phyloP scores from a whole-genome alignment of 768 basidiomycete species.

The Auriscalpium microsporum region DNA sequence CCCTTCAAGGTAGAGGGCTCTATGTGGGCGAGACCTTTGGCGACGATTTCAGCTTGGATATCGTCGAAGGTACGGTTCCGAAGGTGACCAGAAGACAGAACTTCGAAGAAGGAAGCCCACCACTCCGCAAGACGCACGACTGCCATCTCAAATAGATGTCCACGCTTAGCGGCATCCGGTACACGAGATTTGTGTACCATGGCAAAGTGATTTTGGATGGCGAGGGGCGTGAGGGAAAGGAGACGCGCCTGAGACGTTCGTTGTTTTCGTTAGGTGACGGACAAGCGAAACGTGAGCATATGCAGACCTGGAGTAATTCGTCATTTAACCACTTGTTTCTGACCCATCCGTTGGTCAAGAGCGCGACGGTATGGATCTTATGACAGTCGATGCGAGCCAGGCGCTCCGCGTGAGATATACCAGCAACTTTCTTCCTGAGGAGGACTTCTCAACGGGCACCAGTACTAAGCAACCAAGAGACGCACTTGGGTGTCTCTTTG shows the following conservation, averaged over 20 bases:
- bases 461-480: slow-evolving; percentile 9
- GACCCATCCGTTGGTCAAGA: slow-evolving; percentile 63
- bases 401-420: slow-evolving; percentile 56
- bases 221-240: slow-evolving; percentile 75
- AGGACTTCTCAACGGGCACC: background rate
- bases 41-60: slow-evolving; percentile 33
- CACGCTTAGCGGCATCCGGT: slow-evolving; percentile 75
- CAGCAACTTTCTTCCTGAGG: slow-evolving; percentile 32
- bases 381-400: slow-evolving; percentile 71
- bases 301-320: slow-evolving; percentile 66
- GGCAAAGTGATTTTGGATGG: slow-evolving; percentile 72
- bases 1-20: slow-evolving; percentile 20
- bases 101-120: slow-evolving; percentile 78
- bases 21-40: background rate
- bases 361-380: slow-evolving; percentile 80
- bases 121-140: slow-evolving; percentile 67
- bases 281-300: background rate
- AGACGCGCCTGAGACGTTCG: slow-evolving; percentile 63
- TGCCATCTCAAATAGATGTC: slow-evolving; percentile 81
- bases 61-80: slow-evolving; percentile 72
- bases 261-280: slow-evolving; percentile 1
- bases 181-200: slow-evolving; percentile 73
- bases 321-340: slow-evolving; percentile 87
- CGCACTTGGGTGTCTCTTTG: slow-evolving; percentile 39
- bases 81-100: slow-evolving; percentile 56